Evolutionary conservation across 441 rosid species (phyloP), one percentile per base, ranked within the genome.

Genomic region (Macaranga tanarius): DNA sequence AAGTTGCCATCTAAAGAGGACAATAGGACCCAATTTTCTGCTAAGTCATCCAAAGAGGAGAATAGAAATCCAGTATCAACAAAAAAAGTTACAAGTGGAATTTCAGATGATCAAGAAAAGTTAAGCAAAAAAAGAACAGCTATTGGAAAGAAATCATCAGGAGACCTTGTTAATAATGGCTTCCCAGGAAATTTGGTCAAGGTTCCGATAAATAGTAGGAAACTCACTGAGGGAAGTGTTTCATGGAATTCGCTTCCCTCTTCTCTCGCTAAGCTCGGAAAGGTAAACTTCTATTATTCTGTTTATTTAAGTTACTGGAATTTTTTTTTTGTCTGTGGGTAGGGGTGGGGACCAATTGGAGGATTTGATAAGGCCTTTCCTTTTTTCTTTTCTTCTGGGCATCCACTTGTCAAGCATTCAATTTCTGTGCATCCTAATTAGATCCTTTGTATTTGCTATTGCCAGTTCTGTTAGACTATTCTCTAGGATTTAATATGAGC

Each of bases 181-280:
- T 74, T 86, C 40, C 88, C 94, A 11, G 92, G 87, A 67, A 88
- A 85, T 79, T 80, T 93, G 80, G 91, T 93, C 71, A 93, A 86
- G 90, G 82, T 93, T 66, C 79, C 90, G 19, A 67, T 89, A 44
- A 91, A 77, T 68, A 70, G 88, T 79, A 83, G 79, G 86, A 85
- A 83, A 84, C 75, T 88, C 79, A 88, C 88, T 7, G 94, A 90
- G 64, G 89, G 88, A 69, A 85, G 76, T 80, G 82, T 89, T 76
- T 79, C 90, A 48, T 93, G 99, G 98, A 62, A 76, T 79, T 83
- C 95, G 3, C 94, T 95, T 23, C 93, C 99, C 40, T 82, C 93
- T 26, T 89, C 98, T 72, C 91, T 95, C 80, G 82, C 94, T 20
- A 89, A 80, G 82, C 89, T 93, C 28, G 99, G 98, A 75, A 95